Evolutionary conservation across 805 yeast species (phyloP).

Genomic region (Spencermartinsiella europaea): DNA sequence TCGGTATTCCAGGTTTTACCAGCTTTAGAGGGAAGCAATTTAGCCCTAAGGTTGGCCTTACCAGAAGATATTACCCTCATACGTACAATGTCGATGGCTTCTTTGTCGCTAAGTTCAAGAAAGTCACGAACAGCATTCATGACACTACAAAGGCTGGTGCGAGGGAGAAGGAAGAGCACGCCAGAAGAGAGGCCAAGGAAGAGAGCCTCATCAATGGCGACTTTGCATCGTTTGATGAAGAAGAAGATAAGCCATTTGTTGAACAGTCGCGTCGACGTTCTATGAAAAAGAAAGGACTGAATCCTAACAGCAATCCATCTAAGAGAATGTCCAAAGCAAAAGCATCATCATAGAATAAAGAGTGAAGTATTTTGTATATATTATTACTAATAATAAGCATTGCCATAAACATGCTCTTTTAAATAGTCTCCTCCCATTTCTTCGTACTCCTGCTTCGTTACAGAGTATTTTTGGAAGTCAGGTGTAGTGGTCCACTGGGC

Average conservation of each 20-base stretch:
- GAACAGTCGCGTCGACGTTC: conserved; percentile 43
- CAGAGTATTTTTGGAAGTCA: conserved; percentile 42
- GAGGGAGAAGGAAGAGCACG: conserved; percentile 71
- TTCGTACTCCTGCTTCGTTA: conserved; percentile 69
- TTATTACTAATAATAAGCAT: conserved; percentile 27
- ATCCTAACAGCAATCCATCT: conserved; percentile 19
- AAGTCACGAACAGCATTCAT: conserved; percentile 79
- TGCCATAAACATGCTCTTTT: conserved; percentile 80
- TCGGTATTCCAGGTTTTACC: conserved; percentile 95
- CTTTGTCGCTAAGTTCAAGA: conserved; percentile 93
- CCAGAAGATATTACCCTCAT: conserved; percentile 97
- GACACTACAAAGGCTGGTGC: conserved; percentile 86
- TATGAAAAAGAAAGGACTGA: conserved; percentile 31
- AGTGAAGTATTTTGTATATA: background rate
- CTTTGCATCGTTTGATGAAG: conserved; percentile 75
- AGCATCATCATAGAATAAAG: background rate
- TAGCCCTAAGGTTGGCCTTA: conserved; percentile 66
- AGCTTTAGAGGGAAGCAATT: conserved; percentile 90
- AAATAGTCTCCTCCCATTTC: conserved; percentile 89
- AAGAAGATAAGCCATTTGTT: conserved; percentile 70
- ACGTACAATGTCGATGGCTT: conserved; percentile 98
- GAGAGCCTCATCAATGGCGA: conserved; percentile 73
- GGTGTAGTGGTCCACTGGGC: conserved; percentile 60
- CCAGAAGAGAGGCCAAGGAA: conserved; percentile 75
- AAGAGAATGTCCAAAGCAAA: background rate